phyloP scores from a whole-genome alignment of 805 yeast genomes.

The Soucietia sequanensis region DNA sequence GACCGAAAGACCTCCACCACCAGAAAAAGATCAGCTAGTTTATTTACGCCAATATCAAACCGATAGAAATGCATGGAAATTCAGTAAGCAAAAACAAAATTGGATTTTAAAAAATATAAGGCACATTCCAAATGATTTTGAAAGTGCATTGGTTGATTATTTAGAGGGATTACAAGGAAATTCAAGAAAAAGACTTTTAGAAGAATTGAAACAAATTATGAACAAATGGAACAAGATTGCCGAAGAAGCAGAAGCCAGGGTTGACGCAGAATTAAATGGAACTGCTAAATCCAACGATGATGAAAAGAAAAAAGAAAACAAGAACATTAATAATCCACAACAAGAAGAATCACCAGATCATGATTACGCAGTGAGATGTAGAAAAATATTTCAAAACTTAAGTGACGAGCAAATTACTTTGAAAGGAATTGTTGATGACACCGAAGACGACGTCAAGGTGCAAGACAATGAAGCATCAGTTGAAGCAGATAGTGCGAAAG shows the following conservation, averaged over 20 bases:
- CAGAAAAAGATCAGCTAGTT: slow-evolving; percentile 71
- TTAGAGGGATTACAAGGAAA: slow-evolving; percentile 69
- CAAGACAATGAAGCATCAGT: slow-evolving; percentile 7
- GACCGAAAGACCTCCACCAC: slow-evolving; percentile 64
- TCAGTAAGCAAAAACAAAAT: slow-evolving; percentile 82
- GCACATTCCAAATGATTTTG: slow-evolving; percentile 52
- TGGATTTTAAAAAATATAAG: slow-evolving; percentile 72
- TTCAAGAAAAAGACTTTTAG: slow-evolving; percentile 55
- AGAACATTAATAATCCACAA: slow-evolving; percentile 12
- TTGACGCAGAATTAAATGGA: slow-evolving; percentile 35
- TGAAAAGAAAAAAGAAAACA: slow-evolving; percentile 9
- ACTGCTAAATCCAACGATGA: slow-evolving; percentile 16
- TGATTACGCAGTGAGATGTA: slow-evolving; percentile 44
- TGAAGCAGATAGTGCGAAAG: slow-evolving; percentile 7
- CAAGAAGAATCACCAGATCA: slow-evolving; percentile 26
- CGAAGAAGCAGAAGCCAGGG: slow-evolving; percentile 37
- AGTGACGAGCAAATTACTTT: slow-evolving; percentile 34
- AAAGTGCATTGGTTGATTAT: slow-evolving; percentile 48
- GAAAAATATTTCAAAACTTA: slow-evolving; percentile 29
- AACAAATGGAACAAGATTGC: slow-evolving; percentile 56
- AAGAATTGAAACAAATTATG: slow-evolving; percentile 46
- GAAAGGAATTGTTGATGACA: slow-evolving; percentile 24
- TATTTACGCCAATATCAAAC: slow-evolving; percentile 59
- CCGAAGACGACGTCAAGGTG: slow-evolving; percentile 5
- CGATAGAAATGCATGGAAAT: slow-evolving; percentile 70